Percentiles rank a stretch among this genome's conserved stretches.
Evolutionary conservation across 441 rosid genomes (phyloP).

Genomic region (Omphalea diandra): DNA sequence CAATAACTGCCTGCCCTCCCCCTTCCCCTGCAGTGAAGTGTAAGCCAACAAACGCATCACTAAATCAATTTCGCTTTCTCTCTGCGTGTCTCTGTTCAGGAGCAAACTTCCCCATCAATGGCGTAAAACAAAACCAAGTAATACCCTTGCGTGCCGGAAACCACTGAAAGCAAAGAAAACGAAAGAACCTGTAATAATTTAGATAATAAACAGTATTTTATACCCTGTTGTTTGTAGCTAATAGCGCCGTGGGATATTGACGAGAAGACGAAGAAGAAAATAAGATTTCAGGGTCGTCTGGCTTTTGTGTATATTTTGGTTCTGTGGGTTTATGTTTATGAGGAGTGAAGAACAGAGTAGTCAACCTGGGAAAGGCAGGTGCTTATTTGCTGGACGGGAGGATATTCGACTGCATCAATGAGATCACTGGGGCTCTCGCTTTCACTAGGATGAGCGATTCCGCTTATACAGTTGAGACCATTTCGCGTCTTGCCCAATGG

Average conservation of each 20-base stretch:
- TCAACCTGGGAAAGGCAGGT: slow-evolving; percentile 94
- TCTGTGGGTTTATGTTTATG: slow-evolving; percentile 23
- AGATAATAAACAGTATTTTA: neutral
- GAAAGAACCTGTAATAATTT: neutral
- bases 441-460: slow-evolving; percentile 84
- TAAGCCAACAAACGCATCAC: slow-evolving; percentile 31
- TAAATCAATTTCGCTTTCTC: slow-evolving; percentile 24
- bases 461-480: slow-evolving; percentile 80
- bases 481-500: slow-evolving; percentile 96
- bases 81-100: neutral
- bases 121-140: slow-evolving; percentile 58
- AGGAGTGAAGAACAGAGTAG: slow-evolving; percentile 26
- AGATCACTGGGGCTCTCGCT: slow-evolving; percentile 73
- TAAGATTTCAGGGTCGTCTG: too few species aligned
- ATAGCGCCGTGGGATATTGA: too few species aligned
- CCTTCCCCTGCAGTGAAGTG: slow-evolving; percentile 28
- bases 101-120: slow-evolving; percentile 29
- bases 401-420: slow-evolving; percentile 86
- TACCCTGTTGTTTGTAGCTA: neutral
- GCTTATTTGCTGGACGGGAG: slow-evolving; percentile 67
- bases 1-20: neutral
- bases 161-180: slow-evolving; percentile 20
- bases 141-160: slow-evolving; percentile 46
- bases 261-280: too few species aligned
- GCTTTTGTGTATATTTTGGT: neutral